Base-by-base conservation (phyloP, 768 basidiomycete species). In the Russula abietina region DNA sequence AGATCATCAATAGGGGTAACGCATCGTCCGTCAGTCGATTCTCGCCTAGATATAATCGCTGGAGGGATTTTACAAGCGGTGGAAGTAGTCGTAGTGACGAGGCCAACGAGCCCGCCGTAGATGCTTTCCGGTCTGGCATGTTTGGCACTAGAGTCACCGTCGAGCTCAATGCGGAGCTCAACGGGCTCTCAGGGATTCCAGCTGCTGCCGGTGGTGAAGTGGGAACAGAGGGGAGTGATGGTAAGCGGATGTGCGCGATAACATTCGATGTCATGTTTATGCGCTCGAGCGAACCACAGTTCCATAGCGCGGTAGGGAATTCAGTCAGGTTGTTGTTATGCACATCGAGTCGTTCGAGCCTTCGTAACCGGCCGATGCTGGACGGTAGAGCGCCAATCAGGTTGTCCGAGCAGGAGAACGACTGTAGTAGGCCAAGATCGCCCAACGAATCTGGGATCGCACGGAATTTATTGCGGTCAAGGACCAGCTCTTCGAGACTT, bases 261-360 rank as follows among this genome's bases (percentile, higher is more conserved):
- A 93, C 76, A 72, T 99, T 99, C 12, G 92, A 95, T 3, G 91
- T 93, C 45, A 88, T 82, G 70, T 98, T 98, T 70, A 98, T 81
- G 46, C 80, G 78, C 48, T 73, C 71, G 59, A 99, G 77, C 6
- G 80, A 83, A 0, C 83, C 78, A 73, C 95, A 98, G 43, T 85
- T 81, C 97, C 97, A 99, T 1, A 99, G 72, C 38, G 83, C 77
- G 22, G 75, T 75, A 0, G 95, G 92, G 0, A 98, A 75, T 67
- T 86, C 84, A 5, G 79, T 82, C 51, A 98, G 77, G 68, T 87
- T 88, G 76, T 98, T 99, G 71, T 91, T 94, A 71, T 98, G 95
- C 2, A 88, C 88, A 67, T 97, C 92, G 46, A 99, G 79, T 1
- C 75, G 77, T 67, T 87, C 82, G 11, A 98, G 81, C 48, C 83